Evolutionary conservation across 2,329 filamentous ascomycete species (phyloP), one percentile per base, ranked within the genome.

Genomic region (Huntiella decipiens): DNA sequence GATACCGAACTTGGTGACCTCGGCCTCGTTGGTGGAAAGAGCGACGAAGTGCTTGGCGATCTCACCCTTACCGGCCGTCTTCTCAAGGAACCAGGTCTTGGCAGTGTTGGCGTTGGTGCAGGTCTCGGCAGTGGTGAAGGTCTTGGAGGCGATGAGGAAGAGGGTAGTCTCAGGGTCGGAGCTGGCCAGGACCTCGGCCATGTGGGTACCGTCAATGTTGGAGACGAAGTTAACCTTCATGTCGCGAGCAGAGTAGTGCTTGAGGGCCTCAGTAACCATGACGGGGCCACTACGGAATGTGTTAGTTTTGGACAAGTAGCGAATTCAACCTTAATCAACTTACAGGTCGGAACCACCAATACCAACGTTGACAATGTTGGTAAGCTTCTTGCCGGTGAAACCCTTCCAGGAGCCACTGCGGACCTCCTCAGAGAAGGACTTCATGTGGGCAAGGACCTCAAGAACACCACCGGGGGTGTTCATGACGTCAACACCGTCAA

Each of bases 11-110:
- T 96, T 96, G 66, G 82, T 86, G 51, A 98, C 91, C 68, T 96
- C 88, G 45, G 69, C 62, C 66, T 88, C 82, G 66, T 98, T 98
- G 62, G 91, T 98, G 43, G 91, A 96, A 45, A 98, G 77, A 39
- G 91, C 91, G 48, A 95, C 91, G 60, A 98, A 98, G 73, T 98
- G 91, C 74, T 96, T 98, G 55, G 91, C 85, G 55, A 98, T 92
- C 22, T 93, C 80, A 51, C 73, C 77, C 77, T 91, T 66, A 73
- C 80, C 63, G 61, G 62, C 71, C 1, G 74, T 77, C 66, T 79
- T 77, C 66, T 92, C 72, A 54, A 96, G 73, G 77, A 98, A 98
- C 91, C 91, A 98, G 44, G 72, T 65, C 75, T 98, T 98, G 52
- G 91, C 91, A 28, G 84, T 86, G 71, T 93, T 95, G 63, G 91